These are phyloP conservation scores for Yamadazyma membranifaciens DNA, from an alignment of 1,139 yeast genomes.

Conservation along the genomic window DNA sequence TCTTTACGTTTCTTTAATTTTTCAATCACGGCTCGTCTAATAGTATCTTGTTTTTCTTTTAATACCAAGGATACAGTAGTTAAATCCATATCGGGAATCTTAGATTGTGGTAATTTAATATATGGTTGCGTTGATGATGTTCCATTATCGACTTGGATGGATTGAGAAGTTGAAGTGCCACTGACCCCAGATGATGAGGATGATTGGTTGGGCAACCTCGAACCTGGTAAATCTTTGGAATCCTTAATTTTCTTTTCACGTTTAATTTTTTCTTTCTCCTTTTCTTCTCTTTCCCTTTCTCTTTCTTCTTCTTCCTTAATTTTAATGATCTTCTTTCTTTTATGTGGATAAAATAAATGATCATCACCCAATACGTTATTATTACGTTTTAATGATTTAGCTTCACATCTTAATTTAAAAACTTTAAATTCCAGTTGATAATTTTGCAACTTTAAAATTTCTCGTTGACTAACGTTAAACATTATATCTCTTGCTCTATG, in stretches of 20 bases:
- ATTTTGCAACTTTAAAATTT: conserved; percentile 57
- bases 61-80: conserved; percentile 77
- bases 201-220: neutral
- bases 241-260: conserved; percentile 21
- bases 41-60: conserved; percentile 73
- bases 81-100: conserved; percentile 89
- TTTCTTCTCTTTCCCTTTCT: conserved; percentile 30
- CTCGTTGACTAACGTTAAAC: conserved; percentile 72
- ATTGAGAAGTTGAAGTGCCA: conserved; percentile 50
- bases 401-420: conserved; percentile 68
- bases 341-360: conserved; percentile 76
- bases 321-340: conserved; percentile 59
- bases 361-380: conserved; percentile 83
- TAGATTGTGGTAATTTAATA: conserved; percentile 83
- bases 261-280: conserved; percentile 23
- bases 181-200: conserved; percentile 9
- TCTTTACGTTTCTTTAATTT: conserved; percentile 72
- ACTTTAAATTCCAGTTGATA: conserved; percentile 60
- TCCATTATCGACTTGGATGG: conserved; percentile 11
- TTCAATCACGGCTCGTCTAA: conserved; percentile 78
- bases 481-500: conserved; percentile 73
- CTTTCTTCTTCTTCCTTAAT: conserved; percentile 31
- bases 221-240: neutral
- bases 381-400: conserved; percentile 71
- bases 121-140: conserved; percentile 65